phyloP scores from a whole-genome alignment of 257 asterid species.

The Gentiana macrophylla region DNA sequence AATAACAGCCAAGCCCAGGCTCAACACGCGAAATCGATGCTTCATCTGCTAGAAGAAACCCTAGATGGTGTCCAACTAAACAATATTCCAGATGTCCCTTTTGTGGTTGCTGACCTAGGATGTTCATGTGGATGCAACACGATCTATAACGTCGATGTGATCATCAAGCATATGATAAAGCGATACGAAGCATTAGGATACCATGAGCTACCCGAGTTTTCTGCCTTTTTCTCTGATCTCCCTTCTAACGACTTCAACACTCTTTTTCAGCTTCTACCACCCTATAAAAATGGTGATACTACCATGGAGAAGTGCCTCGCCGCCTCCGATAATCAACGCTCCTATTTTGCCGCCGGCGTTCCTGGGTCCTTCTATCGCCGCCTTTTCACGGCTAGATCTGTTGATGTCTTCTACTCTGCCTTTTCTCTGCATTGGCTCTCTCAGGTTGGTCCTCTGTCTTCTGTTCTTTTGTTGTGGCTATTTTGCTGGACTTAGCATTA shows the following conservation, averaged over 20 bases:
- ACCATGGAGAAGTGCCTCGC: slow-evolving; percentile 92
- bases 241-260: slow-evolving; percentile 90
- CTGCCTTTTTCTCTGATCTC: slow-evolving; percentile 79
- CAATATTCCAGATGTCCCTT: slow-evolving; percentile 37
- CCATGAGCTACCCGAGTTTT: slow-evolving; percentile 57
- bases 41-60: slow-evolving; percentile 54
- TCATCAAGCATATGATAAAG: slow-evolving; percentile 58
- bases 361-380: slow-evolving; percentile 91
- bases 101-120: slow-evolving; percentile 81
- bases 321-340: slow-evolving; percentile 62
- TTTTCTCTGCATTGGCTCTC: slow-evolving; percentile 99
- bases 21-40: slow-evolving; percentile 77
- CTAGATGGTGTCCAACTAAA: slow-evolving; percentile 50
- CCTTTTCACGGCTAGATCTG: slow-evolving; percentile 61
- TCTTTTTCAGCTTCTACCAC: slow-evolving; percentile 80
- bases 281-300: slow-evolving; percentile 23
- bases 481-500: neutral
- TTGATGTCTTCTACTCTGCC: slow-evolving; percentile 81
- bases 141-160: slow-evolving; percentile 57
- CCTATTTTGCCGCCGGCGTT: slow-evolving; percentile 90
- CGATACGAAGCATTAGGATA: slow-evolving; percentile 44
- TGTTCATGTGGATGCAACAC: slow-evolving; percentile 93
- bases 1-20: slow-evolving; percentile 97
- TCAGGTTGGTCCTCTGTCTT: slow-evolving; percentile 34
- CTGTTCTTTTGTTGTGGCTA: neutral